These are phyloP conservation scores for Wickerhamia fluorescens DNA, from an alignment of 805 yeast species.

Conservation along the genomic window DNA sequence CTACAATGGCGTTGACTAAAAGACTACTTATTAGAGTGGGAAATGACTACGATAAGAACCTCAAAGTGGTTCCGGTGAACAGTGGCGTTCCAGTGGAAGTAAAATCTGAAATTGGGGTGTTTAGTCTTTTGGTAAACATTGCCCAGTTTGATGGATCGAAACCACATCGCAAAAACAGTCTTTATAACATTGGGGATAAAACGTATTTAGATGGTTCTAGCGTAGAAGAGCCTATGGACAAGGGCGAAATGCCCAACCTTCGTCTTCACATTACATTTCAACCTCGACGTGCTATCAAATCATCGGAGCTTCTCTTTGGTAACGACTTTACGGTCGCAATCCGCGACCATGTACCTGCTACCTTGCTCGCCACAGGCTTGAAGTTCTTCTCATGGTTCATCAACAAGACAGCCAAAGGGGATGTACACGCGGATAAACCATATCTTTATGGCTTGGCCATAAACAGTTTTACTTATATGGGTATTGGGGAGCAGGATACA, in stretches of 20 bases:
- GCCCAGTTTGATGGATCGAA: conserved; percentile 41
- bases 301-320: conserved; percentile 56
- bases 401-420: conserved; percentile 62
- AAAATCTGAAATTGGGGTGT: conserved; percentile 31
- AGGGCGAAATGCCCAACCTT: conserved; percentile 20
- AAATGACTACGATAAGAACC: conserved; percentile 14
- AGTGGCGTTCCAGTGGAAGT: conserved; percentile 29
- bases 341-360: conserved; percentile 49
- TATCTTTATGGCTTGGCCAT: conserved; percentile 56
- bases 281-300: conserved; percentile 39
- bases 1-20: conserved; percentile 11
- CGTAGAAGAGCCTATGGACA: conserved; percentile 4
- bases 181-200: conserved; percentile 22
- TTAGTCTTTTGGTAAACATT: conserved; percentile 36
- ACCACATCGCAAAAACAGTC: conserved; percentile 27
- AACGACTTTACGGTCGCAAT: conserved; percentile 61
- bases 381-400: conserved; percentile 50
- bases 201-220: conserved; percentile 16
- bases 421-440: conserved; percentile 53
- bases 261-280: conserved; percentile 29
- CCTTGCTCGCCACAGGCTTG: conserved; percentile 41
- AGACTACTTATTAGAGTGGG: conserved; percentile 28
- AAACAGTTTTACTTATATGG: conserved; percentile 47
- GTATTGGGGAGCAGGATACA: conserved; percentile 9
- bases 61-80: conserved; percentile 37